A percentile compares a stretch with the other conserved stretches of the same genome.
Evolutionary conservation across 208 protist species (phyloP).

Genomic region (Crithidia fasciculata): DNA sequence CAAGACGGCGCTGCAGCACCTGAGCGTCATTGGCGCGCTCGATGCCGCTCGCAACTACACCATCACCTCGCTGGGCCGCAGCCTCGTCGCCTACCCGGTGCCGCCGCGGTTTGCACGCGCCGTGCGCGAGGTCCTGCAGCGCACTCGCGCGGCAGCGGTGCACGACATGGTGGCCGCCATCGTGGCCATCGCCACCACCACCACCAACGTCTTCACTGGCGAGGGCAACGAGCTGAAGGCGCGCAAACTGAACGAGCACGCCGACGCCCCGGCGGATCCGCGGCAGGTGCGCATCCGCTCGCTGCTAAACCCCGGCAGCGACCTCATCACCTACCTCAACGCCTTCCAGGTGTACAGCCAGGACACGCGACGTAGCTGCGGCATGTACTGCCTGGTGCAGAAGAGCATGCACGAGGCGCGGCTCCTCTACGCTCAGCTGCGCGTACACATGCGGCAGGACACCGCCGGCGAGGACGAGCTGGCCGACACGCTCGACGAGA

Average conservation of each 20-base stretch:
- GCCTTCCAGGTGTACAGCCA: constrained; percentile 74
- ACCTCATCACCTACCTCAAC: constrained; percentile 82
- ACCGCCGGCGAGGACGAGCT: constrained; percentile 41
- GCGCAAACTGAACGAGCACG: constrained; percentile 43
- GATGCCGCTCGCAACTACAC: constrained; percentile 43
- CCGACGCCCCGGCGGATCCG: constrained; percentile 36
- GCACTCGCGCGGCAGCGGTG: constrained; percentile 20
- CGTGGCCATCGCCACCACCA: constrained; percentile 75
- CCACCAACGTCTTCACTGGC: constrained; percentile 82
- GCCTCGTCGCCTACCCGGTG: constrained; percentile 82
- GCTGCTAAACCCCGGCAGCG: constrained; percentile 84
- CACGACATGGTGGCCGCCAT: constrained; percentile 59
- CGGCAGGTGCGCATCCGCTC: constrained; percentile 52
- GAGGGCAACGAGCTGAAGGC: constrained; percentile 84
- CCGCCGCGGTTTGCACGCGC: constrained; percentile 85
- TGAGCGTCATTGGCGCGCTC: constrained; percentile 80
- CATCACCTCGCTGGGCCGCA: constrained; percentile 73
- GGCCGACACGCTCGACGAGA: constrained; percentile 67
- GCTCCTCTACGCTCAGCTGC: constrained; percentile 75
- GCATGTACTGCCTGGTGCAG: constrained; percentile 78
- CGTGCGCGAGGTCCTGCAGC: constrained; percentile 62
- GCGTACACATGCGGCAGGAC: constrained; percentile 38
- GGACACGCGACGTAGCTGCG: constrained; percentile 39
- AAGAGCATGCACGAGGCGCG: constrained; percentile 85
- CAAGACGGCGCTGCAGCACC: constrained; percentile 71